phyloP scores from a whole-genome alignment of 495 filamentous ascomycete genomes.

The Neurospora pannonica region DNA sequence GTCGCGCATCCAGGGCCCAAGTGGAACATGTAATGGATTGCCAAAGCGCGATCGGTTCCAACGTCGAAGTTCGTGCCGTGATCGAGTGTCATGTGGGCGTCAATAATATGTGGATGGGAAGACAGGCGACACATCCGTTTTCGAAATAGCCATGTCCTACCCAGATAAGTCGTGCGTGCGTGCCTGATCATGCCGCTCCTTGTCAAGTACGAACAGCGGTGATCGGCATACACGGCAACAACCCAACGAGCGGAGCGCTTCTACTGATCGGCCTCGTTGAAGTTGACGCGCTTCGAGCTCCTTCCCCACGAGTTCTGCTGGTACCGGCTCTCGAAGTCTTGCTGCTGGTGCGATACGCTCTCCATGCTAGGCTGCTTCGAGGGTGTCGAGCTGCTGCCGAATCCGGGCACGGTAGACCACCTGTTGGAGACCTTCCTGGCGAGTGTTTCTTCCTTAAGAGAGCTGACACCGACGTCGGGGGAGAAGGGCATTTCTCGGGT shows the following conservation, averaged over 20 bases:
- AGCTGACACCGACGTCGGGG: slow-evolving; percentile 6
- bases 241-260: neutral
- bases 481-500: slow-evolving; percentile 2
- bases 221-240: neutral
- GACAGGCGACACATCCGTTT: neutral
- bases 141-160: neutral
- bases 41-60: neutral
- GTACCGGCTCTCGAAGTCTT: neutral
- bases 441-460: neutral
- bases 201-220: neutral
- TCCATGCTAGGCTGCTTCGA: neutral
- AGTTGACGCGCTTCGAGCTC: neutral
- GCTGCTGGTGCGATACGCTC: neutral
- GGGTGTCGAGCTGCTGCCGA: slow-evolving; percentile 21
- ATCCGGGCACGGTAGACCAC: slow-evolving; percentile 40
- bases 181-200: neutral
- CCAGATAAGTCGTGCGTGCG: neutral
- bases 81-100: neutral
- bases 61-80: neutral
- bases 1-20: neutral
- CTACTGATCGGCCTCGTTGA: neutral
- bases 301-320: neutral
- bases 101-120: neutral
- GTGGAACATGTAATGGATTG: neutral
- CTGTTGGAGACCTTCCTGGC: slow-evolving; percentile 32